Evolutionary conservation across 352 stramenopile genomes (phyloP).

Genomic region (Phytophthora sansomeana): DNA sequence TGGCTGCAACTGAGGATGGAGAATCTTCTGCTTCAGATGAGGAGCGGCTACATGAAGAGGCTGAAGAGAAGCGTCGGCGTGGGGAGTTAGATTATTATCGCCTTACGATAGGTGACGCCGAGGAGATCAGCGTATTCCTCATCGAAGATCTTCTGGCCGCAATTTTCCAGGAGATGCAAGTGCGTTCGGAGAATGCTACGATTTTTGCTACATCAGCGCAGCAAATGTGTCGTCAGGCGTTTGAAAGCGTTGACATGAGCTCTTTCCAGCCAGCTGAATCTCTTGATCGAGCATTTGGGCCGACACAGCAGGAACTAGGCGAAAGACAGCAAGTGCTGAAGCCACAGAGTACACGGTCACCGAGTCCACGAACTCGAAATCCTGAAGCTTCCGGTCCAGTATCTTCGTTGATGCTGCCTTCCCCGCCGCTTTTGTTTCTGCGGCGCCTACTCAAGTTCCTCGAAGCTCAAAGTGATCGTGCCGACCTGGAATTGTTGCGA

Average conservation of each 20-base stretch:
- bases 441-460: constrained; percentile 26
- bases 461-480: constrained; percentile 12
- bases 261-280: constrained; percentile 24
- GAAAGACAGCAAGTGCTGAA: constrained; percentile 29
- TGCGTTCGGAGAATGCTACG: constrained; percentile 38
- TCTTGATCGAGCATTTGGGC: constrained; percentile 29
- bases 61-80: constrained; percentile 9
- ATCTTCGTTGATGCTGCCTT: background rate
- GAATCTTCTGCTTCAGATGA: constrained; percentile 3
- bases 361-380: background rate
- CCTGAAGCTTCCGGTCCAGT: background rate
- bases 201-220: constrained; percentile 32
- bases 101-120: constrained; percentile 37
- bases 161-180: constrained; percentile 62
- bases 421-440: constrained; percentile 25
- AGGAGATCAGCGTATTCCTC: constrained; percentile 45
- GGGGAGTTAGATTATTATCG: constrained; percentile 15
- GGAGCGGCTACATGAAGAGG: constrained; percentile 6
- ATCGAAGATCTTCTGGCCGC: constrained; percentile 44
- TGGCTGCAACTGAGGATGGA: constrained; percentile 1
- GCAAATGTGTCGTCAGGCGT: constrained; percentile 33
- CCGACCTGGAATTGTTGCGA: constrained; percentile 20
- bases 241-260: constrained; percentile 38
- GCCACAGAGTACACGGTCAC: constrained; percentile 11
- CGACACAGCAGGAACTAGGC: background rate